Base-by-base conservation (phyloP, 495 filamentous ascomycete species). In the Daldinia bambusicola region DNA sequence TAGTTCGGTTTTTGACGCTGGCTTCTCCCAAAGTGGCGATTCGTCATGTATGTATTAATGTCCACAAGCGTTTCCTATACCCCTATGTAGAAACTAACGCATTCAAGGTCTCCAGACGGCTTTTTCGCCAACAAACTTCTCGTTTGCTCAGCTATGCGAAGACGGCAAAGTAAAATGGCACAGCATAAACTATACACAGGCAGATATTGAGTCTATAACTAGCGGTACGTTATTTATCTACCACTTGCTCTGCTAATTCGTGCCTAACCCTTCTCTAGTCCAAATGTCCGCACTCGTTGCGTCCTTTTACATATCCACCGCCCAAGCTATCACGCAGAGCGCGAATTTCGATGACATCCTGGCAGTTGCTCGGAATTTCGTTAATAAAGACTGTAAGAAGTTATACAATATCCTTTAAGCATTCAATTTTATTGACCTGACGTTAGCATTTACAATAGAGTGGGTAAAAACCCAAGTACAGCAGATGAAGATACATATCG, bases 41-140 rank as follows among this genome's bases (percentile, higher is more conserved):
- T 48, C 66, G 4, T 74, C 71, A 45, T 76, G 75, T 77, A 50
- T 71, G 74, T 71, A 18, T 32, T 12, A 38, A 38, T 45, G n/a
- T 37, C 26, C 51, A 36, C 20, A 7, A 12, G 6, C 10, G 6
- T 66, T 30, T 22, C 30, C 14, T 34, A n/a, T 63, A 66, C 30
- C 30, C 30, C 14, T 34, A n/a, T 65, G 76, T 59, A 78, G 62
- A 26, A 41, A 66, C 78, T 45, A 9, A n/a, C 52, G 9, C 12
- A 16, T 53, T 38, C 1, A 45, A 91, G 90, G 86, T 67, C 80
- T 92, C 18, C 83, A 92, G 58, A 85, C 89, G 38, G 87, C 89
- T 14, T 86, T 94, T 60, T 95, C 92, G 7, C 91, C 93, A 0
- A 94, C 90, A 59, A 85, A 87, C 41, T 93, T 89, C 70, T 87